These are phyloP conservation scores for Candida multigemmis DNA, from an alignment of 805 yeast genomes.

Conservation along the genomic window DNA sequence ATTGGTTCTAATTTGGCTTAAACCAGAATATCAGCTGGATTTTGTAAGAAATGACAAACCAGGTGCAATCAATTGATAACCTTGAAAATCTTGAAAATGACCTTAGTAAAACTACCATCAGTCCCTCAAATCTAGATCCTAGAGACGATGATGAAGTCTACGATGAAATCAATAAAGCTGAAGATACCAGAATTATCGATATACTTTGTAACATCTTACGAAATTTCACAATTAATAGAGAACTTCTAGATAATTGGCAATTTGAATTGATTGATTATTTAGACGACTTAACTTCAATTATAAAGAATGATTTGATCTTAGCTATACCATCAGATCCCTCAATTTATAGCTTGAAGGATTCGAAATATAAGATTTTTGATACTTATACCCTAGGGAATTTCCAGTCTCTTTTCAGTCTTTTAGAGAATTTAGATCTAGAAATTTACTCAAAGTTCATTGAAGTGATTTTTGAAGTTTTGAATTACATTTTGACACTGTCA, in stretches of 20 bases:
- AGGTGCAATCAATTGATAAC: too few species aligned
- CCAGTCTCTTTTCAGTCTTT: constrained; percentile 5
- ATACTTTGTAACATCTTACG: constrained; percentile 7
- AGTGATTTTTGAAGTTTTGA: constrained; percentile 16
- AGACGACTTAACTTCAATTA: constrained; percentile 10
- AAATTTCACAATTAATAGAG: constrained; percentile 14
- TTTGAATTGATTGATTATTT: constrained; percentile 19
- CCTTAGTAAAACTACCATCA: too few species aligned
- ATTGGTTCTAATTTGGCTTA: too few species aligned
- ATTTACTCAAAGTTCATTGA: constrained; percentile 19
- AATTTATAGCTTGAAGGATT: constrained; percentile 2
- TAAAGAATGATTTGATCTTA: constrained; percentile 15
- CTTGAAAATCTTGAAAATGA: too few species aligned
- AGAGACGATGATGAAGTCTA: too few species aligned
- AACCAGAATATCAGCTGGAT: too few species aligned
- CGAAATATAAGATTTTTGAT: constrained; percentile 1
- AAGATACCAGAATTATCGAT: background rate
- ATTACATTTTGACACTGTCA: constrained; percentile 12
- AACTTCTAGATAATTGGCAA: constrained; percentile 26
- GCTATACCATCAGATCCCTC: constrained; percentile 5
- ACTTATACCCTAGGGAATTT: constrained; percentile 3
- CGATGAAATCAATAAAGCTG: too few species aligned
- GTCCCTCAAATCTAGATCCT: too few species aligned
- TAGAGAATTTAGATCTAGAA: constrained; percentile 13
- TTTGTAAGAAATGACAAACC: too few species aligned